Evolutionary conservation across 2,329 filamentous ascomycete genomes (phyloP), one percentile per base, ranked within the genome.

Genomic region (Nothophaeocryptopus gaeumannii): DNA sequence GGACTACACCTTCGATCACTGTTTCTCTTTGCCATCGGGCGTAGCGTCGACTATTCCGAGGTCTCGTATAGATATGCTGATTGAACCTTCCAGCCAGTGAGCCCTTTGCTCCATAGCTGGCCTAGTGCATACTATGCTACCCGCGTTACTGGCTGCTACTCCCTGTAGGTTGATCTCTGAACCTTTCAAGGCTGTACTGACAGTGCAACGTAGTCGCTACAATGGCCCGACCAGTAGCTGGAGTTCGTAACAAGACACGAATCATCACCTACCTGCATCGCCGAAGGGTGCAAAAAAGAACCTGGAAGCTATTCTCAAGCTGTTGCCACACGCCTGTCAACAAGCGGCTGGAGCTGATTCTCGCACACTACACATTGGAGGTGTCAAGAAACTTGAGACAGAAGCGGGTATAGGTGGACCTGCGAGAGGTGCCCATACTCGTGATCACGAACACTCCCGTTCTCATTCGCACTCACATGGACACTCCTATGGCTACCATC

Each of bases 271-370:
- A 5, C 93, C 93, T 0, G 93, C 93, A 1, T 96, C 91, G 0
- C 92, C 92, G 0, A 97, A 96, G 68, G 93, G 91, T 1, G 93
- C 93, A 5, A 88, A 83, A 63, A 93, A 99, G 73, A 97, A 97
- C 64, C 78, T 99, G 0, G 83, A 93, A 64, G 85, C 91, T 1
- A 77, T 99, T 5, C 74, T 97, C 54, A 95, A 90, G 65, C 83
- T 92, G n/a, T 73, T 99, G 5, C 90, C 92, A 0, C 93, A 99
- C 71, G 93, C 93, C 13, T 99, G 93, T 60, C 73, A 87, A 5
- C 92, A 97, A 73, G 88, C 88, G 29, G 82, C 87, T 0, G 92
- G 92, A 1, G 84, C 82, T 11, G 83, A 95, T 64, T 97, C 93
- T 0, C 80, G 93, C 59, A 69, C 74, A 0, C 72, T 96, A 5